Evolutionary conservation across 2,329 filamentous ascomycete species (phyloP).

Genomic region (Corinectria fuckeliana): DNA sequence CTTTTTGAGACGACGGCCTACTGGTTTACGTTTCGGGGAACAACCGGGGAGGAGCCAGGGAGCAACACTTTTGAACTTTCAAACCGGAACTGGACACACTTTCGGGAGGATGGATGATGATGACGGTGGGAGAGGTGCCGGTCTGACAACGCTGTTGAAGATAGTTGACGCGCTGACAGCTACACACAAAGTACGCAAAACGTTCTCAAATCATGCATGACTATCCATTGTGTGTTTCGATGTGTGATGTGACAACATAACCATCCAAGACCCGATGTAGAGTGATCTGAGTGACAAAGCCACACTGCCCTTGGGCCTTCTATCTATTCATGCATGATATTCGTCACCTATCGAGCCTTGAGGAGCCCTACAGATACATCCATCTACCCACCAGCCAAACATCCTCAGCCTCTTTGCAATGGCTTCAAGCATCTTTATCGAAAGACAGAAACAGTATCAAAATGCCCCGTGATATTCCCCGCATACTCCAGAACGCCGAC

Average conservation of each 20-base stretch:
- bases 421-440: not conserved
- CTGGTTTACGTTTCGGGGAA: constrained; percentile 8
- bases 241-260: not conserved
- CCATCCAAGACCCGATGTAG: not conserved
- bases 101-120: constrained; percentile 11
- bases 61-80: constrained; percentile 15
- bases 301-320: not conserved
- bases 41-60: constrained; percentile 10
- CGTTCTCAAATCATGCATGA: not conserved
- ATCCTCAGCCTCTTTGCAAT: not conserved
- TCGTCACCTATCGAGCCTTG: not conserved
- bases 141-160: constrained; percentile 11
- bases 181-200: constrained; percentile 14
- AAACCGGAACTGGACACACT: constrained; percentile 19
- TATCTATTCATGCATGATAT: not conserved
- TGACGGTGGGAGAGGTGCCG: constrained; percentile 5
- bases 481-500: constrained; percentile 16
- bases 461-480: constrained; percentile 15
- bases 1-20: constrained; percentile 15
- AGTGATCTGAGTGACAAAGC: not conserved
- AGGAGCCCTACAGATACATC: not conserved
- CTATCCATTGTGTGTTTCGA: too few relatives aligned
- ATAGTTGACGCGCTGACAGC: constrained; percentile 15
- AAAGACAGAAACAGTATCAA: constrained; percentile 7
- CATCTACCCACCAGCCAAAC: not conserved